These are phyloP conservation scores for Chrysoporthe austroafricana DNA, from an alignment of 2,329 filamentous ascomycete genomes.

Conservation along the genomic window DNA sequence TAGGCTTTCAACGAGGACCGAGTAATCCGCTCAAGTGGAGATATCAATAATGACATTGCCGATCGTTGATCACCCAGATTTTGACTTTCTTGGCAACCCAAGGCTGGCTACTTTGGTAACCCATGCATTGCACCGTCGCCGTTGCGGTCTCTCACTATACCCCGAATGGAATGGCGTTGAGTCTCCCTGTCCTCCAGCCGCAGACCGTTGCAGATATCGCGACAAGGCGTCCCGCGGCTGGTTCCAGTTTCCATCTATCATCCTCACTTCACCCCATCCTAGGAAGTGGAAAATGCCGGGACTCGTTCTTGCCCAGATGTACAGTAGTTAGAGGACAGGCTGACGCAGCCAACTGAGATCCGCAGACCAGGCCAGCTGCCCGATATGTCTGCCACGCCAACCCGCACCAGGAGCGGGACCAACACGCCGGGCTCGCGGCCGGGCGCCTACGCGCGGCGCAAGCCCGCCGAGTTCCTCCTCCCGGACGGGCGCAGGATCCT, in stretches of 20 bases:
- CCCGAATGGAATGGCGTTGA: not conserved
- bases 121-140: no score
- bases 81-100: not conserved
- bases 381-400: slow-evolving; percentile 8
- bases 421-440: not conserved
- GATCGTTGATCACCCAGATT: no score
- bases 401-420: slow-evolving; percentile 6
- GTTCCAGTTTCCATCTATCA: not conserved
- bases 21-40: no score
- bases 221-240: not conserved
- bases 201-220: not conserved
- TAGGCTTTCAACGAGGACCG: no score
- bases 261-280: not conserved
- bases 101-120: no score
- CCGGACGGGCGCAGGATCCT: slow-evolving; percentile 61
- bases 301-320: no score
- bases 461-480: slow-evolving; percentile 56
- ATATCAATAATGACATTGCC: no score
- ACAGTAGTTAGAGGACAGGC: not conserved
- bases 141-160: not conserved
- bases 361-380: no score
- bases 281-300: not conserved
- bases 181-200: not conserved
- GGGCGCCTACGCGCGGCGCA: slow-evolving; percentile 36
- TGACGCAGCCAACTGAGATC: not conserved